Conservation (phyloP, 768 basidiomycete genomes). For the Leucocoprinus birnbaumii region DNA sequence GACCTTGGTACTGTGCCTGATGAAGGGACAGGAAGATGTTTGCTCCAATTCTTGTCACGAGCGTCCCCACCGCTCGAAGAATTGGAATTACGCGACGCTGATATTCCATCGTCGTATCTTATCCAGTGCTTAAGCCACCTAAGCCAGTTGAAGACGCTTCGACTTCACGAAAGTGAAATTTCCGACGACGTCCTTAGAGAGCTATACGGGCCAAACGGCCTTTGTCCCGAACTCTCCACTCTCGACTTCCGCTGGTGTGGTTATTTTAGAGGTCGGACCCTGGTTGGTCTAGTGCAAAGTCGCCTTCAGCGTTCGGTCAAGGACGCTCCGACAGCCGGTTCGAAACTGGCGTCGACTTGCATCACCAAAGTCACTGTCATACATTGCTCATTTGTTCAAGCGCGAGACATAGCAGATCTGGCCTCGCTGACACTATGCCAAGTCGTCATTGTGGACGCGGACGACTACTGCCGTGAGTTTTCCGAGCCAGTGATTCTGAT, state of each 20-base stretch:
- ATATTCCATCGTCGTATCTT: slow-evolving; percentile 22
- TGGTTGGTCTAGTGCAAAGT: slow-evolving; percentile 47
- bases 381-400: slow-evolving; percentile 55
- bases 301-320: slow-evolving; percentile 19
- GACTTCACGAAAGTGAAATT: slow-evolving; percentile 58
- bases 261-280: slow-evolving; percentile 45
- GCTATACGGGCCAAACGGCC: slow-evolving; percentile 33
- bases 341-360: slow-evolving; percentile 13
- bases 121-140: slow-evolving; percentile 15
- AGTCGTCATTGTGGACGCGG: slow-evolving; percentile 34
- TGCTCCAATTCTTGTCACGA: slow-evolving; percentile 18
- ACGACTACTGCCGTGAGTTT: slow-evolving; percentile 56
- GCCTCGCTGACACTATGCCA: slow-evolving; percentile 45
- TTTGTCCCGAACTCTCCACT: slow-evolving; percentile 44
- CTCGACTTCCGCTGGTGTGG: slow-evolving; percentile 63
- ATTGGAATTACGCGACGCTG: slow-evolving; percentile 23
- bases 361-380: slow-evolving; percentile 49
- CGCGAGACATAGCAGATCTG: slow-evolving; percentile 50
- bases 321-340: background rate
- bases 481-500: background rate
- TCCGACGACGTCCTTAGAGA: slow-evolving; percentile 38
- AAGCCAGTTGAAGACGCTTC: slow-evolving; percentile 37
- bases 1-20: slow-evolving; percentile 29
- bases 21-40: slow-evolving; percentile 23
- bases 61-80: slow-evolving; percentile 27